Evolutionary conservation across 2,329 filamentous ascomycete genomes (phyloP).

Genomic region (Apiospora aurea): DNA sequence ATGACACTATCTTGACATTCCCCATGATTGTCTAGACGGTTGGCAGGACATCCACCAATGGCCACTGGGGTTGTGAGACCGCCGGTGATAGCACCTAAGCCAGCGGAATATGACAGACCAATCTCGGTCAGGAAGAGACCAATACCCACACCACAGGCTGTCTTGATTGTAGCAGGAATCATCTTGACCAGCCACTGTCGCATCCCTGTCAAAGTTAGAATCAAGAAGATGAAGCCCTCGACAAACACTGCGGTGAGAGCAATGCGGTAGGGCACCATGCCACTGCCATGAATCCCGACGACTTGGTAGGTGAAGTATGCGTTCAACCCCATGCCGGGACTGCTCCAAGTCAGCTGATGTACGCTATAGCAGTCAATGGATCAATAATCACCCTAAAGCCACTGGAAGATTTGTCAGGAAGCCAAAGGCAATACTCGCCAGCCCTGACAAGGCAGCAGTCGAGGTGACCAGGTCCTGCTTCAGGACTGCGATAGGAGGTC

Average conservation of each 20-base stretch:
- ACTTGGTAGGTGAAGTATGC: slow-evolving; percentile 74
- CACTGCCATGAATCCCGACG: slow-evolving; percentile 65
- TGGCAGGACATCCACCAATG: slow-evolving; percentile 74
- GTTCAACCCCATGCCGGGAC: slow-evolving; percentile 72
- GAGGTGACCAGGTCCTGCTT: slow-evolving; percentile 83
- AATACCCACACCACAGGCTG: slow-evolving; percentile 70
- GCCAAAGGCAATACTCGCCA: slow-evolving; percentile 79
- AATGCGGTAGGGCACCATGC: slow-evolving; percentile 63
- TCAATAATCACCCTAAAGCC: slow-evolving; percentile 69
- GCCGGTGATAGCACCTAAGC: slow-evolving; percentile 83
- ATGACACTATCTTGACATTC: slow-evolving; percentile 70
- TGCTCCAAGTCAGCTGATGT: slow-evolving; percentile 37
- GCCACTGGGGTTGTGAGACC: slow-evolving; percentile 73
- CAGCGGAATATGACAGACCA: slow-evolving; percentile 77
- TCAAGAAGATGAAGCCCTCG: slow-evolving; percentile 69
- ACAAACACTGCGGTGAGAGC: slow-evolving; percentile 71
- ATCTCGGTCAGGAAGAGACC: slow-evolving; percentile 70
- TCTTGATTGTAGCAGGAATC: slow-evolving; percentile 70
- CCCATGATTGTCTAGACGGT: slow-evolving; percentile 57
- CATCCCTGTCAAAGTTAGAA: slow-evolving; percentile 71
- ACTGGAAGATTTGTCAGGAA: slow-evolving; percentile 83
- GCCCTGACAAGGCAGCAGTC: slow-evolving; percentile 79
- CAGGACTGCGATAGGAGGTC: slow-evolving; percentile 52
- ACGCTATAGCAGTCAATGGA: not conserved
- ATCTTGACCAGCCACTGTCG: slow-evolving; percentile 75